phyloP scores from a whole-genome alignment of 768 basidiomycete species.

The Tylopilus sp. region DNA sequence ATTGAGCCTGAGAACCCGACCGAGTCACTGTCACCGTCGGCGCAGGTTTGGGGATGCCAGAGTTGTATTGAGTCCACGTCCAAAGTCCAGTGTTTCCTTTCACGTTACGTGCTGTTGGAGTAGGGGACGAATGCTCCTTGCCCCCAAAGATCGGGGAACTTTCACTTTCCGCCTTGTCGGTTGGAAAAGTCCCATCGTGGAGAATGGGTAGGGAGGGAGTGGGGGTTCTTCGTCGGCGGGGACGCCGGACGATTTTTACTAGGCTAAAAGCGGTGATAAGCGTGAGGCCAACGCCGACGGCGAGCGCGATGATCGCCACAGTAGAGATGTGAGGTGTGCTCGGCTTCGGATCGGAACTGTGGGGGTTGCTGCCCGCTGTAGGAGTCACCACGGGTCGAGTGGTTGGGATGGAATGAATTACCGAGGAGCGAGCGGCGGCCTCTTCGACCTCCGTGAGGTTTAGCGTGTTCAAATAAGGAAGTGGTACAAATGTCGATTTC shows the following conservation, averaged over 20 bases:
- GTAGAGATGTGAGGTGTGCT: constrained; percentile 38
- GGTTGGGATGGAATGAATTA: constrained; percentile 3
- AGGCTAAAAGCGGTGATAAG: constrained; percentile 48
- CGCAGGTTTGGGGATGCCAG: constrained; percentile 30
- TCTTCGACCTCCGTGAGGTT: constrained; percentile 24
- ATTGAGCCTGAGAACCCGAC: constrained; percentile 19
- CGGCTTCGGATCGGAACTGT: constrained; percentile 10
- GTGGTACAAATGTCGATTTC: constrained; percentile 26
- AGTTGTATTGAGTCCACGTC: constrained; percentile 56
- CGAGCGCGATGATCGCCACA: constrained; percentile 49
- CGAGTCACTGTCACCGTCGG: constrained; percentile 23
- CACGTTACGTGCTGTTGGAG: constrained; percentile 27
- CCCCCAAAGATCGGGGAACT: constrained; percentile 80
- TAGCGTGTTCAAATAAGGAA: constrained; percentile 25
- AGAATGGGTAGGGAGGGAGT: constrained; percentile 76
- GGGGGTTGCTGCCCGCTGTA: not conserved
- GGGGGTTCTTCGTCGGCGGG: constrained; percentile 50
- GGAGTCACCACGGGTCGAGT: constrained; percentile 1
- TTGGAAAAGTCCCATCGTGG: constrained; percentile 50
- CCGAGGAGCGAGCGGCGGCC: constrained; percentile 9
- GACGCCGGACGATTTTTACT: constrained; percentile 46
- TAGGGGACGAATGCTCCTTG: constrained; percentile 52
- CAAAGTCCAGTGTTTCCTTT: constrained; percentile 44
- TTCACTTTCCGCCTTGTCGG: constrained; percentile 43
- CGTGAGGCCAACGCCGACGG: constrained; percentile 48